Base-by-base conservation (phyloP, 1,139 yeast genomes). In the Candida frijolesensis region DNA sequence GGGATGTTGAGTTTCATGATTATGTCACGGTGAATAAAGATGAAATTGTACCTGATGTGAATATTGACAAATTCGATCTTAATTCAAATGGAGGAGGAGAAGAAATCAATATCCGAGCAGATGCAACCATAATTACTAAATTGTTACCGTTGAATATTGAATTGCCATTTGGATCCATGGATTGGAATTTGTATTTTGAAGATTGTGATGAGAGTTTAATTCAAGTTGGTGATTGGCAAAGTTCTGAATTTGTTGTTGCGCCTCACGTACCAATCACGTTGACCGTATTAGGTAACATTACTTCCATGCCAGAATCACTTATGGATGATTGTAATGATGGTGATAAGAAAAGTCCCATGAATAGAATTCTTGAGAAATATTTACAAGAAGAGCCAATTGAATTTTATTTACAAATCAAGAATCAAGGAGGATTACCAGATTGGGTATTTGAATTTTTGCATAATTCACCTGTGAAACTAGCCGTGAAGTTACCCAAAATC, bases 131-230 rank as follows among this genome's bases (percentile, higher is more conserved):
- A 10, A 37, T 35, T 11, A 25, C 38, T 9, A 37, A 27, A 29
- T 12, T 34, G 7, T 12, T 44, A 18, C 41, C 42, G 4, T 37
- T 44, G 12, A 54, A 54, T 6, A 55, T 59, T 12, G 68, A 70
- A 1, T 43, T 68, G n/a, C 52, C 54, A 2, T 55, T 65, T 15
- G 49, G 51, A 1, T 44, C 71, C 1, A 60, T 70, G 14, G 57
- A 61, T 39, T 69, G 74, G 74, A 63, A 64, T 45, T 45, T 71
- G 2, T 55, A 61, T 12, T 47, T 72, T 5, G 57, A 59, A 29
- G 70, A 64, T 51, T 71, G 76, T 55, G 48, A 59, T 11, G 42
- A 46, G 1, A 43, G 58, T 1, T 57, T 61, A 16, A 54, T 61
- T 7, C 54, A 54, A 18, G 52, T 70, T 6, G 75, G 75, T 1